Evolutionary conservation across 2,329 filamentous ascomycete species (phyloP).

Genomic region (Claviceps sp.): DNA sequence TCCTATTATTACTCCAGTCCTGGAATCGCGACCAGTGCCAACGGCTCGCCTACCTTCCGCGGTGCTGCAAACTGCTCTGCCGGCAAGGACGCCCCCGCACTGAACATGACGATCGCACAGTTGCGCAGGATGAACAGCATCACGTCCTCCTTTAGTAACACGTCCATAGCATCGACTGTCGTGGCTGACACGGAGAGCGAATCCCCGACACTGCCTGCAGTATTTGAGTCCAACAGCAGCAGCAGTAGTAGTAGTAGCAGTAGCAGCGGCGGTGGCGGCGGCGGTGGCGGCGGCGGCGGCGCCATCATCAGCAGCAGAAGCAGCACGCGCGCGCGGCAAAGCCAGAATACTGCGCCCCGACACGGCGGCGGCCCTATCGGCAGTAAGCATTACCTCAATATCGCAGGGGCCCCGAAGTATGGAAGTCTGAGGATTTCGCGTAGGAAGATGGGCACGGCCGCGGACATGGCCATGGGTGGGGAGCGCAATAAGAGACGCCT

Average conservation of each 20-base stretch:
- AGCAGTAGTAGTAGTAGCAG: slow-evolving; percentile 18
- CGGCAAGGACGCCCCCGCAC: slow-evolving; percentile 10
- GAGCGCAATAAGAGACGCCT: neutral
- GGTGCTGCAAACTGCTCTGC: slow-evolving; percentile 8
- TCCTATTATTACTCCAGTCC: slow-evolving; percentile 13
- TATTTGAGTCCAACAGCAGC: slow-evolving; percentile 25
- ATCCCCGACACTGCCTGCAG: slow-evolving; percentile 25
- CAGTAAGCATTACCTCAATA: slow-evolving; percentile 32
- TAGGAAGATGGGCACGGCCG: neutral
- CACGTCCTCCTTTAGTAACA: slow-evolving; percentile 30
- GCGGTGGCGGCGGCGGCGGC: too few relatives aligned
- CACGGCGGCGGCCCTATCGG: slow-evolving; percentile 18
- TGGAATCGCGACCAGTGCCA: slow-evolving; percentile 7
- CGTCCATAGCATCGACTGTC: slow-evolving; percentile 21
- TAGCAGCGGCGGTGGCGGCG: slow-evolving; percentile 3
- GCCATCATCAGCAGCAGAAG: neutral
- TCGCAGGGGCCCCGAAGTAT: slow-evolving; percentile 13
- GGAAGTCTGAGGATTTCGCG: slow-evolving; percentile 9
- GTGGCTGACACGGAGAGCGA: slow-evolving; percentile 16
- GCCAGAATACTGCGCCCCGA: too few relatives aligned
- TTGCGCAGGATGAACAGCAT: slow-evolving; percentile 45
- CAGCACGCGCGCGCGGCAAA: neutral
- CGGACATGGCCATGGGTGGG: neutral
- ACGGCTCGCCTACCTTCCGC: slow-evolving; percentile 12
- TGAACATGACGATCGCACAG: slow-evolving; percentile 34